A percentile compares a stretch with the other conserved stretches of the same genome.
Evolutionary conservation across 352 stramenopile genomes (phyloP).

Genomic region (Pythium guiyangense): DNA sequence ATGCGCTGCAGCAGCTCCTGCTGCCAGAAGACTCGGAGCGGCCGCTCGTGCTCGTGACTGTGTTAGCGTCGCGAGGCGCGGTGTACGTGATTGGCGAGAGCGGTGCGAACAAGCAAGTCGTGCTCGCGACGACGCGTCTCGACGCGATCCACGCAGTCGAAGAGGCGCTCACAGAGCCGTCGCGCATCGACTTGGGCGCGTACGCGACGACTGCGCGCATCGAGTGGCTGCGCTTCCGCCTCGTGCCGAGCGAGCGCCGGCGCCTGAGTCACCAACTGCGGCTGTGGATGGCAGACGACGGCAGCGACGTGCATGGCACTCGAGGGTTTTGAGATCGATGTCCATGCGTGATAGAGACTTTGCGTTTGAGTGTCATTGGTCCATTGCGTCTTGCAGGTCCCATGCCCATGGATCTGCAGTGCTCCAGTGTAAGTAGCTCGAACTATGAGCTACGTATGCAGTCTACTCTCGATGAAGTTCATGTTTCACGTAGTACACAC

Average conservation of each 20-base stretch:
- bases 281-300: conserved; percentile 38
- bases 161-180: conserved; percentile 60
- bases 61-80: conserved; percentile 37
- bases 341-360: too few relatives aligned
- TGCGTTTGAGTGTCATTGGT: too few relatives aligned
- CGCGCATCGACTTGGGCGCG: conserved; percentile 57
- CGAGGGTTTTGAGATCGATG: conserved; percentile 9
- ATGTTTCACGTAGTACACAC: too few relatives aligned
- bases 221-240: conserved; percentile 61
- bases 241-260: conserved; percentile 44
- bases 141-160: conserved; percentile 56
- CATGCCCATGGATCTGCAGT: too few relatives aligned
- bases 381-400: too few relatives aligned
- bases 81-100: conserved; percentile 57
- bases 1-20: conserved; percentile 28
- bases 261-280: conserved; percentile 58
- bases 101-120: conserved; percentile 27
- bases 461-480: too few relatives aligned
- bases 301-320: background rate
- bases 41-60: conserved; percentile 32
- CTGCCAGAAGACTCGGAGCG: conserved; percentile 20
- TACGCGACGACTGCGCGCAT: conserved; percentile 17
- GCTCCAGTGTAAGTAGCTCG: too few relatives aligned
- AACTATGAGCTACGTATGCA: too few relatives aligned
- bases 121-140: conserved; percentile 44